Base-by-base conservation (phyloP, 2,329 filamentous ascomycete species). In the Fusarium algeriense region DNA sequence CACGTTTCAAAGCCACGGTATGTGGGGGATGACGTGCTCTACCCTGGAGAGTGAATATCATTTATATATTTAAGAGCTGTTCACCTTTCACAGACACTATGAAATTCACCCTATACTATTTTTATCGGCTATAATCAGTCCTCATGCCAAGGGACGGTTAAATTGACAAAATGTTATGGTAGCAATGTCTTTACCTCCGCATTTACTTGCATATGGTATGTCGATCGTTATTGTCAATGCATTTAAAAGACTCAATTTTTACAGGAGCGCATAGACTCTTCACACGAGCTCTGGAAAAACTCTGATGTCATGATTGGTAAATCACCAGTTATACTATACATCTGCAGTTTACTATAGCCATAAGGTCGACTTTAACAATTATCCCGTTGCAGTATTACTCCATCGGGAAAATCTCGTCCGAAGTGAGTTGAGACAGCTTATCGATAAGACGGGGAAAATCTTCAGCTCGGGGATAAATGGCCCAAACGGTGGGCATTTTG, bases 181-280 rank as follows among this genome's bases (percentile, higher is more conserved):
- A 35, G 52, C 48, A 50, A 12, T 46, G 4, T 6, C 1, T 35
- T n/a, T 9, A 46, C 17, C 20, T 50, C 20, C 48, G 17, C 32
- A 26, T 8, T 12, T 15, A 4, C 17, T 12, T 38, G 35, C 45
- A 37, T 34, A 1, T 7, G n/a, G 26, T 8, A 17, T 4, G 17
- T 26, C 38, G 30, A 58, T 59, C 35, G 13, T n/a, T 12, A 17
- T 9, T 44, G 23, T 35, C 10, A 20, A 4, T 46, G 32, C 37
- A 17, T 38, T 17, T 13, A 12, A 13, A 32, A 44, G 20, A 34
- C 37, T 20, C 7, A 17, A 23, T 38, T 65, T 20, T n/a, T 65
- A 65, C 50, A 58, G 62, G 60, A 10, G 62, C 62, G 62, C 62
- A 58, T 65, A 54, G 8, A 14, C 6, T 34, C 7, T 11, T 1